Conservation (phyloP, 441 rosid genomes). For the Dalechampia spathulata region DNA sequence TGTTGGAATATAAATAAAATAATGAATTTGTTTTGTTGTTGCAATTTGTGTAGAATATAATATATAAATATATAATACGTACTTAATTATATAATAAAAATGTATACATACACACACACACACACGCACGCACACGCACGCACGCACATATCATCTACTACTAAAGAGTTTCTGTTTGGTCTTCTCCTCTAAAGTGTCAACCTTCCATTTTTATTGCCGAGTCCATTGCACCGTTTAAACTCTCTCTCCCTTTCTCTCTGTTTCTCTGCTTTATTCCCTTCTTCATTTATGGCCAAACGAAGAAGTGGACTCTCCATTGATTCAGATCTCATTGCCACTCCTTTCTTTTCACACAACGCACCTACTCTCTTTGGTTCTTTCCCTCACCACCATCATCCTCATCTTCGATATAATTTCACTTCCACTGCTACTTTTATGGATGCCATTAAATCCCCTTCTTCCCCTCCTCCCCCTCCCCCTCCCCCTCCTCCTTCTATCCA, state of each 20-base stretch:
- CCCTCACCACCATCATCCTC: conserved; percentile 12
- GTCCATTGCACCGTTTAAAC: conserved; percentile 48
- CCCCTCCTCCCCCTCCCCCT: conserved; percentile 14
- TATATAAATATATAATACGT: no score
- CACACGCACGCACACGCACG: no score
- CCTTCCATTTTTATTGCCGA: conserved; percentile 51
- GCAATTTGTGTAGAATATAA: no score
- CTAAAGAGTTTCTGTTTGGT: conserved; percentile 28
- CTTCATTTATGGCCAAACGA: conserved; percentile 37
- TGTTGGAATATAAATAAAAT: no score
- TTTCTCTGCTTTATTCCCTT: conserved; percentile 3
- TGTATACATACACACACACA: no score
- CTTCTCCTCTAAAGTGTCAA: conserved; percentile 34
- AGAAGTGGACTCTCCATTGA: conserved; percentile 47
- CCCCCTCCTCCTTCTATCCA: conserved; percentile 32
- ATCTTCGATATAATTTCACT: neutral
- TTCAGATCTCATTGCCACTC: conserved; percentile 30
- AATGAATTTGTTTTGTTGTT: no score
- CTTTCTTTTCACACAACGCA: conserved; percentile 26
- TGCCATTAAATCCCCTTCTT: neutral
- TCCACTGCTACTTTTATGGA: conserved; percentile 21
- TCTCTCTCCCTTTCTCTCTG: conserved; percentile 16
- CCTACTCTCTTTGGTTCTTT: conserved; percentile 35
- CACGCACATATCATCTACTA: no score
- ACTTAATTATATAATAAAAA: no score